Percentiles rank a stretch among this genome's conserved stretches.
These are phyloP conservation scores for Termitomyces sp. DNA, from an alignment of 1,284 basidiomycete genomes.

Conservation along the genomic window DNA sequence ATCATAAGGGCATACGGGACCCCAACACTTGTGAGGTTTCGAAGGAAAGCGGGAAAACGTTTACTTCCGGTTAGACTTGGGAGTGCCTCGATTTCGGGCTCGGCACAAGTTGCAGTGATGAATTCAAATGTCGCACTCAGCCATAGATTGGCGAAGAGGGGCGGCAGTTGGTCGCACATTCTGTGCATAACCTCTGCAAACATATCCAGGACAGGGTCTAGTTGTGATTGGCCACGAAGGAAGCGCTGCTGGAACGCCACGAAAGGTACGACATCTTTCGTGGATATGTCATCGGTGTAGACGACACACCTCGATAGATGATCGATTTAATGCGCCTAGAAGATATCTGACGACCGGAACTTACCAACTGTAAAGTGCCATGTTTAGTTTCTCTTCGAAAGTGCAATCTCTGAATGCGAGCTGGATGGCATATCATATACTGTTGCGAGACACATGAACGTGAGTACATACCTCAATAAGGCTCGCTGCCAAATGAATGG, in stretches of 20 bases:
- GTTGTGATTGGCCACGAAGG: slow-evolving; percentile 4
- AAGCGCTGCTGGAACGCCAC: slow-evolving; percentile 7
- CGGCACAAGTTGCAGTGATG: slow-evolving; percentile 4
- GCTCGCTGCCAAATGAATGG: slow-evolving; percentile 1
- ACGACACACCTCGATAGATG: slow-evolving; percentile 1
- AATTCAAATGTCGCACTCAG: slow-evolving; percentile 4
- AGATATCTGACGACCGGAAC: background rate
- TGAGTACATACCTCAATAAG: slow-evolving; percentile 3
- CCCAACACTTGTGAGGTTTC: slow-evolving; percentile 5
- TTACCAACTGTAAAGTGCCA: slow-evolving; percentile 8
- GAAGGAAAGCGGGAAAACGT: slow-evolving; percentile 4
- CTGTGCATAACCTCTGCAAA: slow-evolving; percentile 2
- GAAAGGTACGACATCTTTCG: background rate
- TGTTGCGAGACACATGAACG: background rate
- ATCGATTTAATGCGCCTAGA: background rate
- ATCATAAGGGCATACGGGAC: slow-evolving; percentile 6
- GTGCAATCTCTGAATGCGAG: slow-evolving; percentile 5
- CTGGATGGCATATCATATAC: background rate
- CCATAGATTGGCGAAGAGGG: background rate
- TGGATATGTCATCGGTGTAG: slow-evolving; percentile 8
- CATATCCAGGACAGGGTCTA: slow-evolving; percentile 5
- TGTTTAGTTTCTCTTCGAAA: slow-evolving; percentile 4
- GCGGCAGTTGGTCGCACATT: background rate
- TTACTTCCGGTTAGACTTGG: background rate
- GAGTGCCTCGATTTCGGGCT: background rate